A percentile compares a stretch with the other conserved stretches of the same genome.
These are phyloP conservation scores for Clathrus columnatus DNA, from an alignment of 768 basidiomycete genomes.

Conservation along the genomic window DNA sequence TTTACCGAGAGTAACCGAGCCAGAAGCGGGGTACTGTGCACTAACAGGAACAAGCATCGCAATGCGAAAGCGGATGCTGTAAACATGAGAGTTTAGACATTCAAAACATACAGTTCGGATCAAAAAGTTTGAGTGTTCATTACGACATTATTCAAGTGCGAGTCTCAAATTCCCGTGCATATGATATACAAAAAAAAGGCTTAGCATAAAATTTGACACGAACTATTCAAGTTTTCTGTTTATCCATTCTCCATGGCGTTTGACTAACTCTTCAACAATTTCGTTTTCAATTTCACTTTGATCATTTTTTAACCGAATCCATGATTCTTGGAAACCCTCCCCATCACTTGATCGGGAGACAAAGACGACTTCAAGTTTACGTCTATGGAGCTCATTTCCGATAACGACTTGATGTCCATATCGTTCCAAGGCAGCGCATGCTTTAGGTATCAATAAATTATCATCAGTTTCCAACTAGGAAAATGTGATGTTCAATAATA, in stretches of 20 bases:
- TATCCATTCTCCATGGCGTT: slow-evolving; percentile 65
- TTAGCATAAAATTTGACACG: no score
- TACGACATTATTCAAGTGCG: no score
- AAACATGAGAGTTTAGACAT: no score
- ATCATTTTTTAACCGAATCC: slow-evolving; percentile 23
- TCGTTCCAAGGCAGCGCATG: slow-evolving; percentile 74
- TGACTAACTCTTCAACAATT: slow-evolving; percentile 69
- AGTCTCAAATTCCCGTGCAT: no score
- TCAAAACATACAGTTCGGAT: no score
- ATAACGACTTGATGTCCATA: slow-evolving; percentile 98
- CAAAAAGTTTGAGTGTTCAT: no score
- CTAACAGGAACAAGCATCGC: no score
- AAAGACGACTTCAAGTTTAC: slow-evolving; percentile 90
- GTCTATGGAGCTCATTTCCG: slow-evolving; percentile 86
- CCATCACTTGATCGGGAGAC: slow-evolving; percentile 43
- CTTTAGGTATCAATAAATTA: slow-evolving; percentile 79
- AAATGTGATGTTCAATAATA: not conserved
- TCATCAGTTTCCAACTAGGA: slow-evolving; percentile 87
- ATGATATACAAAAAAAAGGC: no score
- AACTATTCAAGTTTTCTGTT: no score
- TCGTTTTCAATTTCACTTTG: slow-evolving; percentile 88
- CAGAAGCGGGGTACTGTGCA: no score
- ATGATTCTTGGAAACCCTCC: slow-evolving; percentile 50
- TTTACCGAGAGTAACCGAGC: no score
- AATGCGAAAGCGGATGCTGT: no score